Evolutionary conservation across 345 rosid species (phyloP).

Genomic region (Boechera divaricarpa): DNA sequence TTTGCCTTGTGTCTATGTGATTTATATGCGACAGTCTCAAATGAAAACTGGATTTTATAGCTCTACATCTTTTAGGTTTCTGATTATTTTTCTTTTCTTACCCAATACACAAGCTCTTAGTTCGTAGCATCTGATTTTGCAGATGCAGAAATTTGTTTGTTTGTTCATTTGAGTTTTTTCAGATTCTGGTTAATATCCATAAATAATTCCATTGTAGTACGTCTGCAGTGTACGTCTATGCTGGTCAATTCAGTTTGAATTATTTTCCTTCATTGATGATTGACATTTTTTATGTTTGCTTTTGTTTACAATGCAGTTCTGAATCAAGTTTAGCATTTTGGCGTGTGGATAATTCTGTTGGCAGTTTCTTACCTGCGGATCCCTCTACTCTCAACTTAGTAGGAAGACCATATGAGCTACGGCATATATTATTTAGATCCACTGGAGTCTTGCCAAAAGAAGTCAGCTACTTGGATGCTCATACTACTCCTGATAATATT

Average conservation of each 20-base stretch:
- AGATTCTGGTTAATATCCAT: conserved; percentile 32
- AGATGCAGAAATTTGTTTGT: conserved; percentile 25
- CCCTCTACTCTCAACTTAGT: conserved; percentile 54
- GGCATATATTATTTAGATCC: conserved; percentile 65
- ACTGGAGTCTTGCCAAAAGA: conserved; percentile 52
- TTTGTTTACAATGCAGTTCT: conserved; percentile 58
- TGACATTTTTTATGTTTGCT: conserved; percentile 14
- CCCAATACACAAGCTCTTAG: conserved; percentile 11
- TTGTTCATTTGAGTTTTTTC: conserved; percentile 19
- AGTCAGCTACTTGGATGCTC: conserved; percentile 47
- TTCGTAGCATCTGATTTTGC: conserved; percentile 23
- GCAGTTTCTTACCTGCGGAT: conserved; percentile 90
- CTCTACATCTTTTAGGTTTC: conserved; percentile 9
- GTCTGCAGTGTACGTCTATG: conserved; percentile 20
- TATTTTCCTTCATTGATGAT: conserved; percentile 28
- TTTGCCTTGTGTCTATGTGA: conserved; percentile 13
- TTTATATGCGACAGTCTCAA: conserved; percentile 14
- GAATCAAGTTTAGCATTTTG: conserved; percentile 75
- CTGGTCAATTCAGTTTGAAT: conserved; percentile 21
- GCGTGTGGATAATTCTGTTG: conserved; percentile 86
- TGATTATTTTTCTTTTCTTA: conserved; percentile 17
- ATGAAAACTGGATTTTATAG: conserved; percentile 17
- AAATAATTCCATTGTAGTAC: conserved; percentile 11
- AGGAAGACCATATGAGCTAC: conserved; percentile 78
- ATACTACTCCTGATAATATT: conserved; percentile 47